Evolutionary conservation across 2,329 filamentous ascomycete species (phyloP).

Genomic region (Sclerotinia glacialis): DNA sequence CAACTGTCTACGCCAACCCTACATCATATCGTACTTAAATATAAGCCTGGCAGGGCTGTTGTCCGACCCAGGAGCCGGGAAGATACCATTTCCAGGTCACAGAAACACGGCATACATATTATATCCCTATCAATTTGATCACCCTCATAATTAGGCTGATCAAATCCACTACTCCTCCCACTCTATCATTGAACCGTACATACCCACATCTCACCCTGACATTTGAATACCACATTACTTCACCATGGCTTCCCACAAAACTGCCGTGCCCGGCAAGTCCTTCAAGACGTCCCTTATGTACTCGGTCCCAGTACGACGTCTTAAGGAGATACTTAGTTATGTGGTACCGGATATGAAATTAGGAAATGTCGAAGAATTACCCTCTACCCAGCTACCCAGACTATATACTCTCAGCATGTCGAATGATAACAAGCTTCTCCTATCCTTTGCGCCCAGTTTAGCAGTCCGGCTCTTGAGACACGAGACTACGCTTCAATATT

Average conservation of each 20-base stretch:
- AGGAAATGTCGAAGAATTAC: conserved; percentile 35
- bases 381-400: conserved; percentile 37
- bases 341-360: conserved; percentile 34
- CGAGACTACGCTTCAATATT: conserved; percentile 35
- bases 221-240: neutral
- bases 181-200: neutral
- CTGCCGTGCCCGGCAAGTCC: conserved; percentile 30
- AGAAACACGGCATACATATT: conserved; percentile 8
- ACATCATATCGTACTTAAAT: conserved; percentile 7
- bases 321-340: conserved; percentile 37
- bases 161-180: neutral
- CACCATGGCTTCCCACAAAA: conserved; percentile 32
- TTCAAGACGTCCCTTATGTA: conserved; percentile 36
- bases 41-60: neutral
- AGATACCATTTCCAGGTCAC: conserved; percentile 3
- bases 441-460: conserved; percentile 36
- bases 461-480: conserved; percentile 37
- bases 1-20: conserved; percentile 12
- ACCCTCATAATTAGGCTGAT: neutral
- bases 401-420: conserved; percentile 38
- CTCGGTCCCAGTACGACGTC: conserved; percentile 35
- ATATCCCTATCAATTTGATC: conserved; percentile 4
- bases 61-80: neutral
- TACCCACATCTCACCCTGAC: conserved; percentile 3
- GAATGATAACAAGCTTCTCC: conserved; percentile 33